Conservation (phyloP, 139 green algal genomes). For the Volvox reticuliferus region DNA sequence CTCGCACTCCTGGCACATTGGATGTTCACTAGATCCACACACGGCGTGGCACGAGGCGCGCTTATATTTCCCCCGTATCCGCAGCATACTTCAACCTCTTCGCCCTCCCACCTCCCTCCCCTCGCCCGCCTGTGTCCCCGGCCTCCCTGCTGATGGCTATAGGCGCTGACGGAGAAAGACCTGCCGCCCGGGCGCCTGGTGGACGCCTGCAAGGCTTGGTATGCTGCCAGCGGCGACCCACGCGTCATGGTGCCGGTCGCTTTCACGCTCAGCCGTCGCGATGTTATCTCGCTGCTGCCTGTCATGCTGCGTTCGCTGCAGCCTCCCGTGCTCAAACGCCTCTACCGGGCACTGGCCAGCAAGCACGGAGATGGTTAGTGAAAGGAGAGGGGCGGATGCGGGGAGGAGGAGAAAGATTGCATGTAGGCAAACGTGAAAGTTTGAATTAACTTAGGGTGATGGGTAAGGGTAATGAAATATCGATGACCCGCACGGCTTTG, state of each 20-base stretch:
- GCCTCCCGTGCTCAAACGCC: background rate
- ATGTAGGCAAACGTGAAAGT: background rate
- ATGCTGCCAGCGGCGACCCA: slow-evolving; percentile 28
- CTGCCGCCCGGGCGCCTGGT: slow-evolving; percentile 42
- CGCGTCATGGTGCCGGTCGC: slow-evolving; percentile 45
- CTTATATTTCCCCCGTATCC: too few relatives aligned
- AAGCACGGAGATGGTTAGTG: slow-evolving; percentile 41
- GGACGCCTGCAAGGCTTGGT: slow-evolving; percentile 46
- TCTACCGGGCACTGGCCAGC: slow-evolving; percentile 38
- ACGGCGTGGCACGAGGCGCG: background rate
- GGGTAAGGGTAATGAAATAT: background rate
- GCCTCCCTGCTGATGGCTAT: background rate
- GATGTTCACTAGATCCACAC: background rate
- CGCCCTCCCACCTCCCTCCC: background rate
- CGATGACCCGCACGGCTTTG: background rate
- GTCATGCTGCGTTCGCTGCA: slow-evolving; percentile 24
- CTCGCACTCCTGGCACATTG: too few relatives aligned
- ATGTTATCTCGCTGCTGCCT: slow-evolving; percentile 36
- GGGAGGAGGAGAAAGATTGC: too few relatives aligned
- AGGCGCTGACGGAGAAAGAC: slow-evolving; percentile 47
- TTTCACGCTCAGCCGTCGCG: slow-evolving; percentile 38
- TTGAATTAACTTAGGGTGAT: background rate
- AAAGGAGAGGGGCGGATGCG: background rate
- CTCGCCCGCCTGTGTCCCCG: too few relatives aligned
- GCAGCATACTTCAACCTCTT: background rate